Percentiles rank a stretch among this genome's conserved stretches.
phyloP scores from a whole-genome alignment of 345 rosid species.

The Cardiospermum halicacabum region DNA sequence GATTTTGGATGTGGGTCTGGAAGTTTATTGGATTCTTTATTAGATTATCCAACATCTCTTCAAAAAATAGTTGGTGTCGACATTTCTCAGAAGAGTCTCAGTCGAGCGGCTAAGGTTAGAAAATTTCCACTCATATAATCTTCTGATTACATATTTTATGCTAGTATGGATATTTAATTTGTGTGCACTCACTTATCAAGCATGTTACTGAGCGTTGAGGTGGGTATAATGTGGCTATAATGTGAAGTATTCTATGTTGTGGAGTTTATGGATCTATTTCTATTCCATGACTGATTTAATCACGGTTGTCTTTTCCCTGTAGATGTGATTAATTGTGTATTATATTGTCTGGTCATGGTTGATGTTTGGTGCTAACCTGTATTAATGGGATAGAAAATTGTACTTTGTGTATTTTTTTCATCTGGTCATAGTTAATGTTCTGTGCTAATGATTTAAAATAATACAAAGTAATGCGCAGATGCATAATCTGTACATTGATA shows the following conservation, averaged over 20 bases:
- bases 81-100: constrained; percentile 70
- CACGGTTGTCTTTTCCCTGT: background rate
- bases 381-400: no score
- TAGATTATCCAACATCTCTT: constrained; percentile 70
- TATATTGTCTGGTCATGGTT: background rate
- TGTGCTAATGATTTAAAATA: background rate
- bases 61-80: constrained; percentile 77
- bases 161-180: background rate
- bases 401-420: background rate
- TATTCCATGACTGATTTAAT: background rate
- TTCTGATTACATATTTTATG: background rate
- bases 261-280: background rate
- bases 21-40: constrained; percentile 73
- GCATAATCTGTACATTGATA: background rate
- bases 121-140: background rate
- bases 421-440: background rate
- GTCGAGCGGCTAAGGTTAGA: constrained; percentile 86
- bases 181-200: background rate
- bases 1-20: constrained; percentile 98
- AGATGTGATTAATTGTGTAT: background rate
- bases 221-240: constrained; percentile 2
- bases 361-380: background rate
- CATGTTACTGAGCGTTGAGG: background rate
- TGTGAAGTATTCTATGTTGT: background rate
- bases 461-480: background rate